Base-by-base conservation (phyloP, 2,329 filamentous ascomycete species). In the Ophioceras dolichostomum region DNA sequence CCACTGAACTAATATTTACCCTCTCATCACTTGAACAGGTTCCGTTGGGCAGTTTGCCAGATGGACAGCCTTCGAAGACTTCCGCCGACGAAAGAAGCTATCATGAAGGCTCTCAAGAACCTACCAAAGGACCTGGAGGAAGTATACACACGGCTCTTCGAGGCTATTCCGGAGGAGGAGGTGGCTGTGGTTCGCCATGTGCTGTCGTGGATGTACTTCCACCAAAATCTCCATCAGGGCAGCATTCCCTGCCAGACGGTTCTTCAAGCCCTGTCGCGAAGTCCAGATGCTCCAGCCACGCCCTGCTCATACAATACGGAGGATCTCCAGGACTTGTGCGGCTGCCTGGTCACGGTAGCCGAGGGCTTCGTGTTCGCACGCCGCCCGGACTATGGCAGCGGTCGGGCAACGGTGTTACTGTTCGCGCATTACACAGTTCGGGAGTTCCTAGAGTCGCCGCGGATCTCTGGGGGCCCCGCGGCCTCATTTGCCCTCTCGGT, bases 11-110 rank as follows among this genome's bases (percentile, higher is more conserved):
- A n/a, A n/a, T n/a, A n/a, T n/a, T n/a, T n/a, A n/a, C n/a, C n/a
- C n/a, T n/a, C n/a, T n/a, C n/a, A n/a, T n/a, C 13, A 16, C 2
- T 3, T 7, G 13, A 30, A n/a, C 24, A 46, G 44, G 44, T 46
- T 48, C 31, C 42, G 46, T 9, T 48, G 43, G 34, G 46, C 40
- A 1, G 40, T 40, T 3, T 48, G 46, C 24, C 46, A 48, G 22
- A 35, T 48, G 2, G 31, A 46, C 13, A 26, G 24, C 1, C 32
- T 47, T n/a, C 37, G 42, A 30, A 36, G 34, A 5, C 30, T 42
- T 10, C 10, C 37, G 18, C 34, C 34, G 14, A n/a, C 31, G 16
- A 13, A 9, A 16, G 18, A 42, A 16, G 30, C 14, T 7, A 37
- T 37, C 10, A 4, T 10, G 19, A 13, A 14, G 2, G 42, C 39